A percentile compares a stretch with the other conserved stretches of the same genome.
phyloP scores from a whole-genome alignment of 1,139 yeast species.

The Geotrichum histeridarum region DNA sequence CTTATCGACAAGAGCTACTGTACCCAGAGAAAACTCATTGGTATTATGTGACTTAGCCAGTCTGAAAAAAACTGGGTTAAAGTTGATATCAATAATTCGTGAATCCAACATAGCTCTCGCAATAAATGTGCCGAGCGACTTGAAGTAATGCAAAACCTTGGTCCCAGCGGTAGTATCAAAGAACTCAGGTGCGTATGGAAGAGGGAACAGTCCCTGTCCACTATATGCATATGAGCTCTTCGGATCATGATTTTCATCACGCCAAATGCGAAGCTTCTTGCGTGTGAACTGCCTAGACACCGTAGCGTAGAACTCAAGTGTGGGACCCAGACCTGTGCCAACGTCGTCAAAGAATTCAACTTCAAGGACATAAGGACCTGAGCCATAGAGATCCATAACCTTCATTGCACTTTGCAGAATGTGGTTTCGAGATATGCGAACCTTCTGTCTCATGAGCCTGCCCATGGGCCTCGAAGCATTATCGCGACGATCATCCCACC shows the following conservation, averaged over 20 bases:
- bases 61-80: conserved; percentile 64
- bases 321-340: conserved; percentile 97
- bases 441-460: conserved; percentile 73
- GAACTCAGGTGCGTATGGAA: conserved; percentile 44
- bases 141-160: conserved; percentile 52
- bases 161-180: conserved; percentile 33
- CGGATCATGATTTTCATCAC: conserved; percentile 42
- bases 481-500: conserved; percentile 11
- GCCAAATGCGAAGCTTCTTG: conserved; percentile 63
- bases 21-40: conserved; percentile 33
- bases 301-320: conserved; percentile 81
- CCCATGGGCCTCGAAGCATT: conserved; percentile 49
- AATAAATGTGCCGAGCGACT: conserved; percentile 70
- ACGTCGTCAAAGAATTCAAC: conserved; percentile 87
- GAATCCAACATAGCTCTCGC: conserved; percentile 86
- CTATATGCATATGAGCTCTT: conserved; percentile 44
- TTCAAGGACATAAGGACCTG: conserved; percentile 76
- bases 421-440: conserved; percentile 66
- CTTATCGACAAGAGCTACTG: conserved; percentile 51
- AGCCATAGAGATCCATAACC: conserved; percentile 70
- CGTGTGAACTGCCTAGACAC: conserved; percentile 71
- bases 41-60: conserved; percentile 24
- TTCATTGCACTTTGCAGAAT: conserved; percentile 75
- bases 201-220: conserved; percentile 64
- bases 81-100: conserved; percentile 74